A percentile compares a stretch with the other conserved stretches of the same genome.
These are phyloP conservation scores for Stagonosporopsis chrysanthemi DNA, from an alignment of 2,329 filamentous ascomycete genomes.

Conservation along the genomic window DNA sequence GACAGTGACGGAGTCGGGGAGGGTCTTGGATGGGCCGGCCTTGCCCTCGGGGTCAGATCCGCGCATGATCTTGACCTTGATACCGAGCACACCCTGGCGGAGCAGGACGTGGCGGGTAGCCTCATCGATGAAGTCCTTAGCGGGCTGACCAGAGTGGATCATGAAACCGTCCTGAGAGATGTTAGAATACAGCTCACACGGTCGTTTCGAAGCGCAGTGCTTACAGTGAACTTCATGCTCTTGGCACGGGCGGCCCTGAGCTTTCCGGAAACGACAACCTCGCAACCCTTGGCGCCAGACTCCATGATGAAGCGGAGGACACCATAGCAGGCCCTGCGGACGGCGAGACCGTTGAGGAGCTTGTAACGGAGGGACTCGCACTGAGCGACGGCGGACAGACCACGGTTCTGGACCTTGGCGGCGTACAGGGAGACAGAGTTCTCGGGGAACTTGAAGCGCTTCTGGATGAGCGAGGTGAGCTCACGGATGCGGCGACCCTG, in stretches of 20 bases:
- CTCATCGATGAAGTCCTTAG: slow-evolving; percentile 98
- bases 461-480: slow-evolving; percentile 99
- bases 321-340: slow-evolving; percentile 99
- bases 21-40: slow-evolving; percentile 94
- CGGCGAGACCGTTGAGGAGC: slow-evolving; percentile 98
- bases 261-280: slow-evolving; percentile 99
- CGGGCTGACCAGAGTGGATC: slow-evolving; percentile 99
- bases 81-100: slow-evolving; percentile 98
- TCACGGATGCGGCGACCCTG: slow-evolving; percentile 99
- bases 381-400: slow-evolving; percentile 99
- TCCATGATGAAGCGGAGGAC: slow-evolving; percentile 99
- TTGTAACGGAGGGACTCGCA: slow-evolving; percentile 99
- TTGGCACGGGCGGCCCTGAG: slow-evolving; percentile 98
- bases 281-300: slow-evolving; percentile 98
- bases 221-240: slow-evolving; percentile 99
- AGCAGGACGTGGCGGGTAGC: slow-evolving; percentile 99
- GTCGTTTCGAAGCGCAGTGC: slow-evolving; percentile 29
- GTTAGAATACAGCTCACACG: slow-evolving; percentile 26
- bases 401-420: slow-evolving; percentile 99
- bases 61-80: slow-evolving; percentile 99
- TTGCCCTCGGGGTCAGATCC: slow-evolving; percentile 99
- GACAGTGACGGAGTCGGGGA: slow-evolving; percentile 98
- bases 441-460: slow-evolving; percentile 99
- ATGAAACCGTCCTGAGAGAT: slow-evolving; percentile 86
- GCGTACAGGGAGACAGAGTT: slow-evolving; percentile 99